A percentile compares a stretch with the other conserved stretches of the same genome.
phyloP scores from a whole-genome alignment of 805 yeast genomes.

The Candida loeiensis region DNA sequence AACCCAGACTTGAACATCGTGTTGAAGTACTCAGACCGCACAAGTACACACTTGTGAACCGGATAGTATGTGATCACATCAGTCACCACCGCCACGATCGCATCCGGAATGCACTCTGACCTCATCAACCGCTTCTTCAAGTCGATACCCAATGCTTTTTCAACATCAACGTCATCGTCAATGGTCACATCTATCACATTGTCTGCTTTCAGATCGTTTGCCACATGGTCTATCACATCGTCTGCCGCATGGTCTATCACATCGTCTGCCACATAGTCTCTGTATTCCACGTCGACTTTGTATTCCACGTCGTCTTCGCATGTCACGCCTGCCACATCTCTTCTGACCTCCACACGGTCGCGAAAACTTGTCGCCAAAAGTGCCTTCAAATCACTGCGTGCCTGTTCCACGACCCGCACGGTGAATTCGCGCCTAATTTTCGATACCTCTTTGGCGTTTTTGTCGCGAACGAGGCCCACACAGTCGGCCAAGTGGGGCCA shows the following conservation, averaged over 20 bases:
- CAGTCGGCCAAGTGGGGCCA: conserved; percentile 9
- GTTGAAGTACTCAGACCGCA: conserved; percentile 60
- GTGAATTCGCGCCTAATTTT: conserved; percentile 31
- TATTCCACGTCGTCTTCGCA: neutral
- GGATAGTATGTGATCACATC: conserved; percentile 47
- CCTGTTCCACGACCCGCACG: conserved; percentile 30
- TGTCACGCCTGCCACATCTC: neutral
- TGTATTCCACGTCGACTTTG: too few relatives aligned
- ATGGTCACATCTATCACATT: too few relatives aligned
- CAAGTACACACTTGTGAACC: conserved; percentile 57
- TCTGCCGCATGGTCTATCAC: too few relatives aligned
- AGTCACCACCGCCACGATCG: conserved; percentile 37
- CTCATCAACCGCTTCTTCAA: conserved; percentile 16
- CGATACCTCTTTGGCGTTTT: conserved; percentile 17
- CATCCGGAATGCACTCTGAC: conserved; percentile 41
- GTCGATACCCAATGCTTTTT: conserved; percentile 15
- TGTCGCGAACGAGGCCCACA: neutral
- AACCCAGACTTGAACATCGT: conserved; percentile 55
- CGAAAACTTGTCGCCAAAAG: conserved; percentile 28
- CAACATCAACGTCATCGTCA: conserved; percentile 28
- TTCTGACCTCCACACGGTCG: conserved; percentile 12
- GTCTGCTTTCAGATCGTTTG: too few relatives aligned
- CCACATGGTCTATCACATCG: neutral
- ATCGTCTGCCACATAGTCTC: too few relatives aligned
- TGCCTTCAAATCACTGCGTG: conserved; percentile 29